A percentile compares a stretch with the other conserved stretches of the same genome.
Evolutionary conservation across 1,284 basidiomycete genomes (phyloP).

Genomic region (Apiotrichum montevideense): DNA sequence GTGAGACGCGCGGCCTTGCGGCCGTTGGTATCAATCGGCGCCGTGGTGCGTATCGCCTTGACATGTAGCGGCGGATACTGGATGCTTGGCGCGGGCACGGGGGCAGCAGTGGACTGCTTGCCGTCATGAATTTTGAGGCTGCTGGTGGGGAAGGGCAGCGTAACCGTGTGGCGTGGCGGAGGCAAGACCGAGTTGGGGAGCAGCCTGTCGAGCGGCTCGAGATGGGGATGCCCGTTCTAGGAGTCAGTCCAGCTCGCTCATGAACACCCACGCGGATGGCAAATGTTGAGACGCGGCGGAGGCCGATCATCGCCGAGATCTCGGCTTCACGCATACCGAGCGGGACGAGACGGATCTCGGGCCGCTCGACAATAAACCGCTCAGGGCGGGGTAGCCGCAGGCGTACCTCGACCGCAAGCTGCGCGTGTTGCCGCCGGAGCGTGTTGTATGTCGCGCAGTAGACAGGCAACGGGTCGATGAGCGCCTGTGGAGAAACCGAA

Average conservation of each 20-base stretch:
- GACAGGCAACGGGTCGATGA: conserved; percentile 35
- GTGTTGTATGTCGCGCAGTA: conserved; percentile 43
- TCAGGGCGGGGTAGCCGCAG: background rate
- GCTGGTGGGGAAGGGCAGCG: conserved; percentile 47
- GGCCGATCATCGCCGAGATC: conserved; percentile 59
- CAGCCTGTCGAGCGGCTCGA: conserved; percentile 18
- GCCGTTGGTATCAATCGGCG: conserved; percentile 68
- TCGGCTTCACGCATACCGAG: conserved; percentile 64
- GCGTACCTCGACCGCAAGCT: conserved; percentile 21
- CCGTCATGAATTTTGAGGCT: conserved; percentile 19
- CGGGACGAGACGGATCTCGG: conserved; percentile 55
- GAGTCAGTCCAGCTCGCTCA: background rate
- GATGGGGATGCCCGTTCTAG: conserved; percentile 29
- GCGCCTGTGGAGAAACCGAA: conserved; percentile 32
- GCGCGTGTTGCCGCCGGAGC: conserved; percentile 31
- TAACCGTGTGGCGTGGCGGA: conserved; percentile 35
- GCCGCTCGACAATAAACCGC: background rate
- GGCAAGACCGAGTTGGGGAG: conserved; percentile 34
- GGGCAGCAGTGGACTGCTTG: background rate
- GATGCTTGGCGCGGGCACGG: conserved; percentile 10
- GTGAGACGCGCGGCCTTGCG: conserved; percentile 60
- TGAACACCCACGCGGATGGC: conserved; percentile 54
- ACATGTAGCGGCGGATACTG: conserved; percentile 63
- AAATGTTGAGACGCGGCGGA: conserved; percentile 64
- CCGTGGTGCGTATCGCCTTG: conserved; percentile 75